Evolutionary conservation across 2,329 filamentous ascomycete species (phyloP).

Genomic region (Sporothrix protearum): DNA sequence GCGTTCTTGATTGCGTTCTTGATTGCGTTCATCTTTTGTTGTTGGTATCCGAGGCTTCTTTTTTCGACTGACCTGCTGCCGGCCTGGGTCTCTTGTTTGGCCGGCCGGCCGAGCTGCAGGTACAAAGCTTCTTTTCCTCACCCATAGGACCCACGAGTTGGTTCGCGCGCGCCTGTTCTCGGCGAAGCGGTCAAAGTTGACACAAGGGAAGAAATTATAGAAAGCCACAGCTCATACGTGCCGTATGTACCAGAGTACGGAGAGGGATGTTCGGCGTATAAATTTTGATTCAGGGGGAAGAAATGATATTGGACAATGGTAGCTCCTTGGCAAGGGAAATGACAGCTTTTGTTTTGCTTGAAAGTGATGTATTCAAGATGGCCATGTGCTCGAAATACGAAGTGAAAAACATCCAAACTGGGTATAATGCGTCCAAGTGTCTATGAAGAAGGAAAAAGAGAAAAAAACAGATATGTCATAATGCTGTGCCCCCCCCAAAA

Average conservation of each 20-base stretch:
- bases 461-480: not conserved
- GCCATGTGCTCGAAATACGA: no score
- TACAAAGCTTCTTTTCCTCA: conserved; percentile 4
- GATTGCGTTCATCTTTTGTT: not conserved
- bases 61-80: no score
- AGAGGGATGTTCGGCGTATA: no score
- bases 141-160: not conserved
- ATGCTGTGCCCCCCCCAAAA: not conserved
- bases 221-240: not conserved
- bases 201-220: not conserved
- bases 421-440: conserved; percentile 9
- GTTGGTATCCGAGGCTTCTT: no score
- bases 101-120: conserved; percentile 13
- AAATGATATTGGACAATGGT: not conserved
- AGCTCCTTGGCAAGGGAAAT: not conserved
- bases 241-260: not conserved
- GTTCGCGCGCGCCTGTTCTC: conserved; percentile 12
- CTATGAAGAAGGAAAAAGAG: not conserved
- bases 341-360: not conserved
- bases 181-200: not conserved
- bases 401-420: not conserved
- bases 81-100: not conserved
- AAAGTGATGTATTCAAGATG: not conserved
- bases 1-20: not conserved
- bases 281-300: not conserved